Evolutionary conservation across 768 basidiomycete species (phyloP).

Genomic region (Russula brevipes): DNA sequence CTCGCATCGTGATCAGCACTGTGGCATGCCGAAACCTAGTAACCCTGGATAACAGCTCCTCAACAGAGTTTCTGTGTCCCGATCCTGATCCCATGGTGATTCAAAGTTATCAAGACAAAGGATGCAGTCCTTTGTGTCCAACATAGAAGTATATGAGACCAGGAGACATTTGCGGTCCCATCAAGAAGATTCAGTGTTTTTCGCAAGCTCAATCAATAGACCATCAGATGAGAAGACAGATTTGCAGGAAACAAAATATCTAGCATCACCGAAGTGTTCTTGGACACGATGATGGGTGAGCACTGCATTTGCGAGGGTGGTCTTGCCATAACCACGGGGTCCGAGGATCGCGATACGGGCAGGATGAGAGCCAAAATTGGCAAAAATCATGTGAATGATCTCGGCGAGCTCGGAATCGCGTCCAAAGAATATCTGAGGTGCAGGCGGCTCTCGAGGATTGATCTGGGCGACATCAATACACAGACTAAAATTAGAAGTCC

Average conservation of each 20-base stretch:
- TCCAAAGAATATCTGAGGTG: slow-evolving; percentile 2
- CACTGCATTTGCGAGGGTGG: slow-evolving; percentile 4
- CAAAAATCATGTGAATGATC: neutral
- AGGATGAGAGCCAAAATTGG: neutral
- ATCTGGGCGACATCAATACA: neutral
- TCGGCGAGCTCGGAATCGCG: neutral
- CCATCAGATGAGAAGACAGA: neutral
- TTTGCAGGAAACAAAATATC: slow-evolving; percentile 5
- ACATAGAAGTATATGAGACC: neutral
- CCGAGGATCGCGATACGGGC: no score
- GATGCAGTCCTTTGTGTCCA: slow-evolving; percentile 19
- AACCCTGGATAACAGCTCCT: neutral
- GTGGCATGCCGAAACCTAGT: neutral
- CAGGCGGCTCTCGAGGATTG: neutral
- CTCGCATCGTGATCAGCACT: slow-evolving; percentile 12
- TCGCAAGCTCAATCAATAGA: neutral
- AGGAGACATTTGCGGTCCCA: neutral
- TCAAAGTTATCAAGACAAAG: slow-evolving; percentile 42
- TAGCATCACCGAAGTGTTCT: neutral
- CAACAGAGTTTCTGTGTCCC: neutral
- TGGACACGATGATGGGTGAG: neutral
- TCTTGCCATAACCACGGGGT: no score
- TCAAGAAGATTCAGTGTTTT: neutral
- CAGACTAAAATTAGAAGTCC: no score
- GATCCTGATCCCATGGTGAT: slow-evolving; percentile 34